Conservation (phyloP, 148 eudicot species). For the Fagopyrum tataricum region DNA sequence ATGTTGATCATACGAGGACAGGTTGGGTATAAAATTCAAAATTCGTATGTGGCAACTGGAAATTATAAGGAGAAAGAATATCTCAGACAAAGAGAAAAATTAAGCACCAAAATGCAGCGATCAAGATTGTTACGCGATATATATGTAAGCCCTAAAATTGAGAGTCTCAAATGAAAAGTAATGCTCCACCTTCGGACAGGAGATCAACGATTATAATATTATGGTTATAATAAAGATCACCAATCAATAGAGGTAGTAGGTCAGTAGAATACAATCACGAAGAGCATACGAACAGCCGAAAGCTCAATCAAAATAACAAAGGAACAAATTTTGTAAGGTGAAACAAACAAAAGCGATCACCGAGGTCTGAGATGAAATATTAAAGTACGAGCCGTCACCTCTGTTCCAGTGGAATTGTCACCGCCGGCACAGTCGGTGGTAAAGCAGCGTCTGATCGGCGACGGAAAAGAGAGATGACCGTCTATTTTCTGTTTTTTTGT, state of each 20-base stretch:
- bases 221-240: neutral
- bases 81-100: neutral
- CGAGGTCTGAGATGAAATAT: neutral
- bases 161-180: neutral
- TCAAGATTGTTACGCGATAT: neutral
- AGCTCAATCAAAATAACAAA: neutral
- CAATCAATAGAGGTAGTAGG: neutral
- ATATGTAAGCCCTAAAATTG: slow-evolving; percentile 4
- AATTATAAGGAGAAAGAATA: neutral
- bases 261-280: neutral
- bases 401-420: neutral
- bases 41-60: neutral
- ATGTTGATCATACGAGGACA: neutral
- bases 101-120: neutral
- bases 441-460: slow-evolving; percentile 7
- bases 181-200: neutral
- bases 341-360: neutral
- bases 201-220: neutral
- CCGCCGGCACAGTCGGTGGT: slow-evolving; percentile 2
- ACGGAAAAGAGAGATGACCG: neutral
- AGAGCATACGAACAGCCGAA: neutral
- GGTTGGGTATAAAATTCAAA: neutral
- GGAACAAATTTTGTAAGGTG: neutral
- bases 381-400: neutral
- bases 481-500: neutral